Evolutionary conservation across 257 asterid genomes (phyloP).

Genomic region (Ilex asprella): DNA sequence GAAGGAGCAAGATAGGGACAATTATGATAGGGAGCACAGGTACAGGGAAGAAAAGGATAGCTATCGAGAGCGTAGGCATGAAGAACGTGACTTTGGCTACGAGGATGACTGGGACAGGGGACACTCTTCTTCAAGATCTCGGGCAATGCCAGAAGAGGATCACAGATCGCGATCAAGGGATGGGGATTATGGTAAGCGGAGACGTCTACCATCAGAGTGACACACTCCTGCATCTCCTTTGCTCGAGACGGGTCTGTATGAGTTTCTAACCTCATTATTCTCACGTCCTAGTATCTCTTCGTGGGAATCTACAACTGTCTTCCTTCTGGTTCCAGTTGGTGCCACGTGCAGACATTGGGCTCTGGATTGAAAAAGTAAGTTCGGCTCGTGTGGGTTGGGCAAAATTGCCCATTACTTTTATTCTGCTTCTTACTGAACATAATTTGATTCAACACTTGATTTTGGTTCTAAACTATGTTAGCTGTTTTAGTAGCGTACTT

Average conservation of each 20-base stretch:
- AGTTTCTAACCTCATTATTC: slow-evolving; percentile 8
- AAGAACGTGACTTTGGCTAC: slow-evolving; percentile 29
- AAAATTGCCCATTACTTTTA: slow-evolving; percentile 30
- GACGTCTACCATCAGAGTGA: slow-evolving; percentile 39
- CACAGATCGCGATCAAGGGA: slow-evolving; percentile 42
- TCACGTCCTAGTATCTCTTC: slow-evolving; percentile 10
- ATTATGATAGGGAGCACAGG: slow-evolving; percentile 38
- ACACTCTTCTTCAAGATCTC: slow-evolving; percentile 38
- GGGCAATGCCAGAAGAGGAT: slow-evolving; percentile 35
- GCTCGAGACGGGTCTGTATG: slow-evolving; percentile 2
- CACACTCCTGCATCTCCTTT: slow-evolving; percentile 6
- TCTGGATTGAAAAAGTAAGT: slow-evolving; percentile 61
- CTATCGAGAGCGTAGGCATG: slow-evolving; percentile 26
- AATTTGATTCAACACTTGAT: slow-evolving; percentile 29
- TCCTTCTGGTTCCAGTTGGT: slow-evolving; percentile 27
- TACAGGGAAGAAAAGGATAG: slow-evolving; percentile 37
- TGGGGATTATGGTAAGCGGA: slow-evolving; percentile 43
- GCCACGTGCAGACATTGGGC: slow-evolving; percentile 19
- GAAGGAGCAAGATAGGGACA: slow-evolving; percentile 34
- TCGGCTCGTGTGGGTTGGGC: slow-evolving; percentile 27
- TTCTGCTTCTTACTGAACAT: slow-evolving; percentile 22
- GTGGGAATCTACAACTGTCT: slow-evolving; percentile 12
- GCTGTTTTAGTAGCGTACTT: slow-evolving; percentile 23
- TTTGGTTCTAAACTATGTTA: slow-evolving; percentile 23
- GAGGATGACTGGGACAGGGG: slow-evolving; percentile 38